Evolutionary conservation across 1,284 basidiomycete genomes (phyloP), one percentile per base, ranked within the genome.

Genomic region (Peniophora sp.): DNA sequence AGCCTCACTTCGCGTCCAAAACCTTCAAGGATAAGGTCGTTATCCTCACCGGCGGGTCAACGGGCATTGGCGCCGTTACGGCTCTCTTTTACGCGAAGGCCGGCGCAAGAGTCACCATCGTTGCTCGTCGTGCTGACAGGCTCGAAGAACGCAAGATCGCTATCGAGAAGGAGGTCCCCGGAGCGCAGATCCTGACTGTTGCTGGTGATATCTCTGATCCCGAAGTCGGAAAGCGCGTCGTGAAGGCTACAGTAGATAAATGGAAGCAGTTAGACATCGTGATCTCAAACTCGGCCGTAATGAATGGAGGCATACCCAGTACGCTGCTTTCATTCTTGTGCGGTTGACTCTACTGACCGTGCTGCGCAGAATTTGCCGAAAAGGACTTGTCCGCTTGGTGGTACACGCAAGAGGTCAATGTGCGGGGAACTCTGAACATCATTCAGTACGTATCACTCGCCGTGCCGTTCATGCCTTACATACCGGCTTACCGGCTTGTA

Each of bases 351-450:
- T n/a, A n/a, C n/a, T n/a, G n/a, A n/a, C n/a, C n/a, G n/a, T n/a
- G n/a, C n/a, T n/a, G n/a, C n/a, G n/a, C n/a, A n/a, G n/a, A n/a
- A 9, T 16, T 45, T 20, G 44, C 12, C 20, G 44, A 45, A 16
- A 45, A 45, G 20, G 44, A 45, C 23, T 9, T 22, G 20, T 3
- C 10, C 8, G n/a, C 8, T 8, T 45, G 44, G 44, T 45, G 44
- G 44, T 24, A 23, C 20, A 45, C 44, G 19, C 44, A 45, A n/a
- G 44, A 45, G n/a, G 44, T 45, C 17, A 45, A 45, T 20, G 44
- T 45, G 20, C 44, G 44, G 10, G 44, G 44, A 9, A 22, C 22
- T 8, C 24, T 45, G n/a, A 24, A 23, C 17, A 20, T 45, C 44
- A 25, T 45, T 45, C 44, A 45, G 44, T 45, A 23, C 19, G 44